phyloP scores from a whole-genome alignment of 331 rosid genomes.

The Rhamnella rubrinervis region DNA sequence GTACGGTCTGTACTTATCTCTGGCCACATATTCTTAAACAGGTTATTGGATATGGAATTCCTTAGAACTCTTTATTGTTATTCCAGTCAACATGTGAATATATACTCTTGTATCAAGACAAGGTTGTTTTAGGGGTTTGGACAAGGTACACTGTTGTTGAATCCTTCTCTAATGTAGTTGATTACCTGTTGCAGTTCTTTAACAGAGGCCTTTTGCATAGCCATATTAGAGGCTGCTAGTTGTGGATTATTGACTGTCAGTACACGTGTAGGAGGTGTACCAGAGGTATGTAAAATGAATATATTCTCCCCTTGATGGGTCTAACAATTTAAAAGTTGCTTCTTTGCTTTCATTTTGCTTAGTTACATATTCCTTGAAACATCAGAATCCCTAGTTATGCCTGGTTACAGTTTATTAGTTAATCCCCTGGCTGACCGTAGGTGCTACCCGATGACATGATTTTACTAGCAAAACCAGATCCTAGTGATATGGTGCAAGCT shows the following conservation, averaged over 20 bases:
- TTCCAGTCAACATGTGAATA: background rate
- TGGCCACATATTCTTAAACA: constrained; percentile 92
- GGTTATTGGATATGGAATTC: constrained; percentile 37
- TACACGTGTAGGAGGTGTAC: constrained; percentile 95
- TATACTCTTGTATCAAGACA: background rate
- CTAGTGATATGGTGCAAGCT: constrained; percentile 81
- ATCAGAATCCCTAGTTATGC: background rate
- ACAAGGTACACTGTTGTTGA: background rate
- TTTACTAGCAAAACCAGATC: constrained; percentile 89
- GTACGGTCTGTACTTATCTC: constrained; percentile 70
- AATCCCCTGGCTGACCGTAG: constrained; percentile 41
- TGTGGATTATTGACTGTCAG: constrained; percentile 94
- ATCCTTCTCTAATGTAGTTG: constrained; percentile 1
- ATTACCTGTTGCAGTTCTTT: constrained; percentile 61
- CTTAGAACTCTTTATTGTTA: constrained; percentile 14
- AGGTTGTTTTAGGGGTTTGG: background rate
- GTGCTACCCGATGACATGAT: constrained; percentile 94
- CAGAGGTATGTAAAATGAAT: constrained; percentile 55
- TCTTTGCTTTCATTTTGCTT: background rate
- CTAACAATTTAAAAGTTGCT: background rate
- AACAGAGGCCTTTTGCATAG: constrained; percentile 96
- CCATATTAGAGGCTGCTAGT: constrained; percentile 96
- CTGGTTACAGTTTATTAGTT: constrained; percentile 11
- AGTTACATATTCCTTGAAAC: background rate
- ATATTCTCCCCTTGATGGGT: constrained; percentile 1